Percentiles rank a stretch among this genome's conserved stretches.
These are phyloP conservation scores for Prunus kanzakura DNA, from an alignment of 306 rosid species.

Conservation along the genomic window DNA sequence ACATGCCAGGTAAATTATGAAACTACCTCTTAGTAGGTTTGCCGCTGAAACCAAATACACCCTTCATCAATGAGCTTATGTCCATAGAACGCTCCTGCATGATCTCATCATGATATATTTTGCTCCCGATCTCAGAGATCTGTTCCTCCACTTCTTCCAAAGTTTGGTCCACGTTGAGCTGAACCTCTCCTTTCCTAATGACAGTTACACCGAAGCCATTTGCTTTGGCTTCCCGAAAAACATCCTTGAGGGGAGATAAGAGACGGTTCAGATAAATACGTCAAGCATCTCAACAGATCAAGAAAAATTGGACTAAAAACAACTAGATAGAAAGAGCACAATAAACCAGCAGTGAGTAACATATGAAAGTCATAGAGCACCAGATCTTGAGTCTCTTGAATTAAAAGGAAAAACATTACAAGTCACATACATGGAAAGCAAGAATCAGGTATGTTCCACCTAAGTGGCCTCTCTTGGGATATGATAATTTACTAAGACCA, in stretches of 20 bases:
- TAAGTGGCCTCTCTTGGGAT: not conserved
- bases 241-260: conserved; percentile 46
- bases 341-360: not conserved
- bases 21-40: conserved; percentile 60
- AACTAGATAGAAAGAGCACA: not conserved
- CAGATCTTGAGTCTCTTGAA: not conserved
- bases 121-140: conserved; percentile 84
- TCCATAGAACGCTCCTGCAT: conserved; percentile 82
- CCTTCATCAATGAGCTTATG: conserved; percentile 82
- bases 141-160: conserved; percentile 91
- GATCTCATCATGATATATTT: conserved; percentile 80
- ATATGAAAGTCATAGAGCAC: not conserved
- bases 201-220: conserved; percentile 80
- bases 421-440: not conserved
- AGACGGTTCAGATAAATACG: conserved; percentile 11
- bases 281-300: not conserved
- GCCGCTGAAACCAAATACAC: conserved; percentile 64
- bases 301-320: not conserved
- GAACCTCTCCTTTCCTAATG: conserved; percentile 82
- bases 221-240: conserved; percentile 82
- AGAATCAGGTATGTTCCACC: not conserved
- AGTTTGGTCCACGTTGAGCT: conserved; percentile 79
- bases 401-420: not conserved
- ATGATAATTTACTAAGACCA: not conserved
- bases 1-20: not conserved